These are phyloP conservation scores for Trichoderma breve DNA, from an alignment of 2,329 filamentous ascomycete species.

Conservation along the genomic window DNA sequence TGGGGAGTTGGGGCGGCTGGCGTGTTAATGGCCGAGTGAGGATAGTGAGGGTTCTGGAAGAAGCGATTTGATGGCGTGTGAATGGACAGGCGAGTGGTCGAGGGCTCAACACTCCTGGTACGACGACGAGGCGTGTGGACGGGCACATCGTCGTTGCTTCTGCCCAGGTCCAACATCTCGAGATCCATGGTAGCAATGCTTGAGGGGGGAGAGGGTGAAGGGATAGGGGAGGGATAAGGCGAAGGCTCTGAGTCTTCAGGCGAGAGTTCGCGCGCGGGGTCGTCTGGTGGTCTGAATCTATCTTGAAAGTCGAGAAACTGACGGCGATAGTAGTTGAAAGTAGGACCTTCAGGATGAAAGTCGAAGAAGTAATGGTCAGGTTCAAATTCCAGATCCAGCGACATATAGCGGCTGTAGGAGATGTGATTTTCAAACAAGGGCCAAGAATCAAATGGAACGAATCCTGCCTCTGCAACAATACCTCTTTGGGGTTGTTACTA, in stretches of 20 bases:
- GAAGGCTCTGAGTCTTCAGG: neutral
- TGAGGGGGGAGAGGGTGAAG: neutral
- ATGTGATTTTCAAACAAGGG: neutral
- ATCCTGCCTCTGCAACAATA: neutral
- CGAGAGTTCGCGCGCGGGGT: neutral
- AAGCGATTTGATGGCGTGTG: conserved; percentile 44
- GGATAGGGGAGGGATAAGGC: neutral
- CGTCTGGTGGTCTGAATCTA: neutral
- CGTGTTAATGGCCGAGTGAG: conserved; percentile 40
- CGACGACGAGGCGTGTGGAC: conserved; percentile 31
- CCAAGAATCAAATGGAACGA: neutral
- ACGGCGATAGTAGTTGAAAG: neutral
- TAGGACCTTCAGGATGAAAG: neutral
- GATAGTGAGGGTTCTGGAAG: conserved; percentile 33
- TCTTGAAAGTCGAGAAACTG: neutral
- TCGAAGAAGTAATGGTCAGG: neutral
- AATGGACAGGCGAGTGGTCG: conserved; percentile 40
- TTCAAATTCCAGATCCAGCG: neutral
- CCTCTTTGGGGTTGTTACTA: neutral
- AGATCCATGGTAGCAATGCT: conserved; percentile 4
- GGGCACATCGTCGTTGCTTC: neutral
- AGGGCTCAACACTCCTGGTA: conserved; percentile 35
- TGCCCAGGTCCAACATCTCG: conserved; percentile 5
- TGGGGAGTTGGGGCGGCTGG: conserved; percentile 58
- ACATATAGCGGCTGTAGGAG: neutral